Evolutionary conservation across 139 green algal genomes (phyloP), one percentile per base, ranked within the genome.

Genomic region (Chlorella sp.): DNA sequence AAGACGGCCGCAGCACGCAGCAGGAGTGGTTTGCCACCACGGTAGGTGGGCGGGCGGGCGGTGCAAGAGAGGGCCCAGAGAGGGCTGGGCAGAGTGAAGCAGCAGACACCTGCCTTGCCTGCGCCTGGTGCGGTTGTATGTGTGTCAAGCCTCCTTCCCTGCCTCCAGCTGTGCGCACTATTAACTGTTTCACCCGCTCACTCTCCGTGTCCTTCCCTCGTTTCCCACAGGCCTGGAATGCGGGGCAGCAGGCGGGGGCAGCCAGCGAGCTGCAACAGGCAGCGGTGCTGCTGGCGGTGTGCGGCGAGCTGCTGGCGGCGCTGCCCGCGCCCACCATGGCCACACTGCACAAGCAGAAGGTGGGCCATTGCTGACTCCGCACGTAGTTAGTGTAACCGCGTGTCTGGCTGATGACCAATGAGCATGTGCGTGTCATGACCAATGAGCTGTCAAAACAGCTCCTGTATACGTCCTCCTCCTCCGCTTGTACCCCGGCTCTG

Each of bases 211-310:
- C 37, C 24, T n/a, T 64, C 3, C 16, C 69, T n/a, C 81, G 53
- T 60, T 75, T 1, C 30, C 32, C 36, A 30, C 84, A 88, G 85
- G 85, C 85, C 2, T 89, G 88, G 88, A 91, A 91, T 15, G 88
- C 88, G 1, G 88, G 79, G 34, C 77, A 66, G 40, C 32, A 28
- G 26, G 89, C 89, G 0, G 83, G 76, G 1, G 9, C 28, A 7
- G 66, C 48, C 4, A 40, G 89, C 18, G 71, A 80, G 26, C 28
- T 83, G 42, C 68, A 88, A 69, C 66, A 83, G 32, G 69, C 88
- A 16, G 88, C 88, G 24, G 80, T 83, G 68, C 88, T 91, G 42
- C 66, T 91, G 42, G 81, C 81, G 32, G 42, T 75, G 53, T 91
- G 66, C 18, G 88, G 88, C 1, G 81, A 91, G 68, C 40, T 91